Percentiles rank a stretch among this genome's conserved stretches.
These are phyloP conservation scores for Dysphania ambrosioides DNA, from an alignment of 148 eudicot species.

Conservation along the genomic window DNA sequence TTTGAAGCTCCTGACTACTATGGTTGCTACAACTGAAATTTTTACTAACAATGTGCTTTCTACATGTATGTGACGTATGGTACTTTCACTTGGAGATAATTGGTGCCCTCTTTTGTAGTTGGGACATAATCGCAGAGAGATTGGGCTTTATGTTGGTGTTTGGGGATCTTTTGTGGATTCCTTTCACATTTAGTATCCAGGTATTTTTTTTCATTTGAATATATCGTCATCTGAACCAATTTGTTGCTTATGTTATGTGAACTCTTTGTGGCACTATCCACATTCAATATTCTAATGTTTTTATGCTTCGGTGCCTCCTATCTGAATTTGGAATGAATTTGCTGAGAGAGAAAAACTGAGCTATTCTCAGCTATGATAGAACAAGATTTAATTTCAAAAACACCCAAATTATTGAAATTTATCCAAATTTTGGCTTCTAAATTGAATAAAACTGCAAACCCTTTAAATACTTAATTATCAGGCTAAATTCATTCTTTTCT, in stretches of 20 bases:
- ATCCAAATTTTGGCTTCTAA: too few relatives aligned
- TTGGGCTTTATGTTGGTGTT: slow-evolving; percentile 98
- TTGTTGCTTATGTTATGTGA: slow-evolving; percentile 2
- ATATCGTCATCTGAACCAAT: background rate
- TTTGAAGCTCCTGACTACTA: background rate
- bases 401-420: background rate
- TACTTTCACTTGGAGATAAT: background rate
- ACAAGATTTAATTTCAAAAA: background rate
- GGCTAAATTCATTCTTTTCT: too few relatives aligned
- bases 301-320: background rate
- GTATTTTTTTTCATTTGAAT: slow-evolving; percentile 30
- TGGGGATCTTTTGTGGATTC: slow-evolving; percentile 98
- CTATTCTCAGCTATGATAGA: background rate
- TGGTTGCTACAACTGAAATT: background rate
- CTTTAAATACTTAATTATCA: too few relatives aligned
- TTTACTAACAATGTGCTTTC: background rate
- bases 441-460: too few relatives aligned
- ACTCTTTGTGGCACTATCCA: background rate
- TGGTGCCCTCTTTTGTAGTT: slow-evolving; percentile 42
- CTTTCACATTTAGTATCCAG: slow-evolving; percentile 98
- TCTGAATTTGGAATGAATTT: background rate
- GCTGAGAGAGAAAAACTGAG: background rate
- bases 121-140: slow-evolving; percentile 98
- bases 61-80: background rate
- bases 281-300: slow-evolving; percentile 2